Evolutionary conservation across 306 rosid species (phyloP).

Genomic region (Acacia melanoxylon): DNA sequence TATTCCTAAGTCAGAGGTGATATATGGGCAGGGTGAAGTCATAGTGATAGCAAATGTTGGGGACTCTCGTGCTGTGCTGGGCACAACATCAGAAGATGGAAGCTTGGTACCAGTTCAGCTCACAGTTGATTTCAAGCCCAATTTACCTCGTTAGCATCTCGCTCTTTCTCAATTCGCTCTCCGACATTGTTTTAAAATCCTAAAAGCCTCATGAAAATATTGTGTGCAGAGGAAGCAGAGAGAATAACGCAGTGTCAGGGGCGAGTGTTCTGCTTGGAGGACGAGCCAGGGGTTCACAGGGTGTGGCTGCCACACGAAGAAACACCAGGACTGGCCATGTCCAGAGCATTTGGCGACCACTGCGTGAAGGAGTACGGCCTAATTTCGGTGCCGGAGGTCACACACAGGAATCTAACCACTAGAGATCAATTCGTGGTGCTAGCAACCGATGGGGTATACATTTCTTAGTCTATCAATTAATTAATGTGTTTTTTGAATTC

Average conservation of each 20-base stretch:
- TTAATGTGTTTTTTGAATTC: neutral
- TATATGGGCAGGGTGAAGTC: conserved; percentile 57
- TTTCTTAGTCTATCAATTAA: neutral
- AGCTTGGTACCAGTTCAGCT: conserved; percentile 67
- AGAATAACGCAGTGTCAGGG: conserved; percentile 79
- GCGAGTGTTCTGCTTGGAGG: conserved; percentile 70
- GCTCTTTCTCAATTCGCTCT: neutral
- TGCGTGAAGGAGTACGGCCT: conserved; percentile 80
- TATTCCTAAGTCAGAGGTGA: neutral
- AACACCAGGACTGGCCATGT: conserved; percentile 87
- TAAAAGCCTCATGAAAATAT: neutral
- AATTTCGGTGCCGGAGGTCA: conserved; percentile 86
- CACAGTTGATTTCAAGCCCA: conserved; percentile 94
- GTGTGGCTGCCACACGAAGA: conserved; percentile 78
- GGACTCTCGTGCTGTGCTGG: conserved; percentile 93
- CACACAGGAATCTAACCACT: conserved; percentile 57
- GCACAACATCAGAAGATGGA: conserved; percentile 72
- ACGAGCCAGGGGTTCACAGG: conserved; percentile 85
- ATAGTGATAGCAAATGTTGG: conserved; percentile 82
- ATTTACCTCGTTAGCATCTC: conserved; percentile 74
- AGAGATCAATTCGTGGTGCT: conserved; percentile 78
- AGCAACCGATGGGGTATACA: conserved; percentile 90
- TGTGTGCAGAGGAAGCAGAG: conserved; percentile 79
- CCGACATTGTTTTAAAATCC: neutral
- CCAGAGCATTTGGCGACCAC: conserved; percentile 92